These are phyloP conservation scores for Cylindrotheca closterium DNA, from an alignment of 108 stramenopile species.

Conservation along the genomic window DNA sequence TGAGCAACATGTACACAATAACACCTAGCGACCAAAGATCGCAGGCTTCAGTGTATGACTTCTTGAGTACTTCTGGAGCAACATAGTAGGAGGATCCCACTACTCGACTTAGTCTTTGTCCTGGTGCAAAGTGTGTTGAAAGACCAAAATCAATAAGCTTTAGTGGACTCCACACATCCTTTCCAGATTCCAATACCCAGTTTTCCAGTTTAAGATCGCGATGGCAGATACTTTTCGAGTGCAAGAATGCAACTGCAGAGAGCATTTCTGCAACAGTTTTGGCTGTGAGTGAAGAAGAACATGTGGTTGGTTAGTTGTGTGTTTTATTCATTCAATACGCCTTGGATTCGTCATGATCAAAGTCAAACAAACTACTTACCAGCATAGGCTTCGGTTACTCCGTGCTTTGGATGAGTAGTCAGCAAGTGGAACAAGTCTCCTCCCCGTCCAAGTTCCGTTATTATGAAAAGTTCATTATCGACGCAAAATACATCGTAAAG, in stretches of 20 bases:
- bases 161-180: slow-evolving; percentile 89
- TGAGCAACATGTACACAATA: slow-evolving; percentile 91
- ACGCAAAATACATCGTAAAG: slow-evolving; percentile 82
- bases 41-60: slow-evolving; percentile 94
- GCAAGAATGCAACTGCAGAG: slow-evolving; percentile 93
- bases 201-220: slow-evolving; percentile 96
- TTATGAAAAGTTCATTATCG: slow-evolving; percentile 78
- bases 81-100: slow-evolving; percentile 96
- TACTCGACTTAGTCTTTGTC: slow-evolving; percentile 80
- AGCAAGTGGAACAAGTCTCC: slow-evolving; percentile 90
- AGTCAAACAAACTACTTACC: slow-evolving; percentile 41
- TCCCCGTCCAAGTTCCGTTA: slow-evolving; percentile 88
- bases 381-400: slow-evolving; percentile 90
- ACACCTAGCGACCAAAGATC: slow-evolving; percentile 96
- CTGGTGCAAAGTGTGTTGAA: slow-evolving; percentile 89
- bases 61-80: slow-evolving; percentile 97
- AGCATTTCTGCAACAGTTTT: slow-evolving; percentile 92
- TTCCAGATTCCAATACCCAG: slow-evolving; percentile 90
- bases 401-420: slow-evolving; percentile 92
- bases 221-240: slow-evolving; percentile 87
- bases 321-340: not conserved
- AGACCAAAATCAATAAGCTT: slow-evolving; percentile 96
- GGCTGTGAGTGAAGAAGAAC: slow-evolving; percentile 40
- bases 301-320: slow-evolving; percentile 5
- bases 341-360: not conserved